Base-by-base conservation (phyloP, 2,329 filamentous ascomycete genomes). In the Fusarium sororula region DNA sequence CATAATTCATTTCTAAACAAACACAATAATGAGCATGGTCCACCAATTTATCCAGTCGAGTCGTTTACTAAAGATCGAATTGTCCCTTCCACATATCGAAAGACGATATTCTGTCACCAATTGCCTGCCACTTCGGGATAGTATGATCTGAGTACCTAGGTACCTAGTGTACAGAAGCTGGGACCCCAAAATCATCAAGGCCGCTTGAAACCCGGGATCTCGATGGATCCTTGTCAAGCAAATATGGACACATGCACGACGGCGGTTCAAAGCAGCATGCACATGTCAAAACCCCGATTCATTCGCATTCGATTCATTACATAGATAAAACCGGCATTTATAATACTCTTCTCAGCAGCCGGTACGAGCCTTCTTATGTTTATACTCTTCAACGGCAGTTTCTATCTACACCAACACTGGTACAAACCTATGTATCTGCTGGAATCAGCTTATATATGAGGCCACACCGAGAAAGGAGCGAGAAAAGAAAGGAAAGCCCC, bases 61-160 rank as follows among this genome's bases (percentile, higher is more conserved):
- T 35, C 57, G 67, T 35, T 35, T 35, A 35, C 32, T 17, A 28
- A 50, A 8, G 38, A 55, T 42, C 30, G 10, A 59, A 65, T 39
- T 50, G 38, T 44, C 20, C 12, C 41, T 53, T 28, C 28, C 37
- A 48, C 17, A 48, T 51, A 54, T 51, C 42, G 13, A 42, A 39
- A 20, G 13, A 39, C 35, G 35, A 22, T 28, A 17, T 30, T 12
- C 42, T 38, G 26, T 45, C 26, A 26, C 38, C 42, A 45, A 50
- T 42, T 70, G 24, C 44, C 47, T 50, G 30, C 54, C 50, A 35
- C 44, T 69, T 66, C 47, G 41, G 45, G 71, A 54, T 56, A 61
- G 50, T 30, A 68, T 55, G 57, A 74, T 74, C 60, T 63, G 58
- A 74, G 45, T 30, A 47, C 24, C 10, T 47, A n/a, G n/a, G n/a